Base-by-base conservation (phyloP, 1,139 yeast species). In the Blastobotrys proliferans region DNA sequence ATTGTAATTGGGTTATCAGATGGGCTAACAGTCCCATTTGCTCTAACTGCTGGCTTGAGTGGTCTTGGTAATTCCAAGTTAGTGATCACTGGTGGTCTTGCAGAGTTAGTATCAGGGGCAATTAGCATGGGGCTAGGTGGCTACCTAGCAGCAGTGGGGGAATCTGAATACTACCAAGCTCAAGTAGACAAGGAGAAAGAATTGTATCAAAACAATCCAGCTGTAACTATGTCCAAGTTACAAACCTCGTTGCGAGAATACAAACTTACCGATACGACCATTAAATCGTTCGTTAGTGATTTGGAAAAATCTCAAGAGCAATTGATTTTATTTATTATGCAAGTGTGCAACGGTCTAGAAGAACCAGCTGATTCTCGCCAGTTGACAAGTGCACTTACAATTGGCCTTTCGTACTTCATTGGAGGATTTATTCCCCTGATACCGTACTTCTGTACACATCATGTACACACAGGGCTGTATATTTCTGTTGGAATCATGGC, bases 91-190 rank as follows among this genome's bases (percentile, higher is more conserved):
- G 94, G 92, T 67, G 94, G 94, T 36, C 72, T 83, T 74, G 94
- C 94, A 9, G 94, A 83, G 67, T 76, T 83, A 49, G 90, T 83
- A 1, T 80, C 88, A 3, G 94, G 94, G 14, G 88, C 94, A 37
- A 83, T 83, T 43, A 79, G 86, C 37, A 83, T 83, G 94, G 94
- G 94, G 3, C 73, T 83, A 47, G 94, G 94, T 25, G 94, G 94
- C 21, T 83, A 73, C 59, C 72, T 83, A 48, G 94, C 94, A n/a
- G 92, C 92, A 40, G 79, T 78, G 60, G 76, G 83, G 6, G 94
- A 83, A 64, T 64, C 67, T 42, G 92, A 83, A 58, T 63, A 61
- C 50, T 65, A 60, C 51, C 50, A 56, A 43, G 50, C 55, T 27
- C 83, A 81, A 61, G 83, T 82, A 22, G 74, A 72, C 53, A 77